phyloP scores from a whole-genome alignment of 352 stramenopile genomes.

The Phytophthora vignae region DNA sequence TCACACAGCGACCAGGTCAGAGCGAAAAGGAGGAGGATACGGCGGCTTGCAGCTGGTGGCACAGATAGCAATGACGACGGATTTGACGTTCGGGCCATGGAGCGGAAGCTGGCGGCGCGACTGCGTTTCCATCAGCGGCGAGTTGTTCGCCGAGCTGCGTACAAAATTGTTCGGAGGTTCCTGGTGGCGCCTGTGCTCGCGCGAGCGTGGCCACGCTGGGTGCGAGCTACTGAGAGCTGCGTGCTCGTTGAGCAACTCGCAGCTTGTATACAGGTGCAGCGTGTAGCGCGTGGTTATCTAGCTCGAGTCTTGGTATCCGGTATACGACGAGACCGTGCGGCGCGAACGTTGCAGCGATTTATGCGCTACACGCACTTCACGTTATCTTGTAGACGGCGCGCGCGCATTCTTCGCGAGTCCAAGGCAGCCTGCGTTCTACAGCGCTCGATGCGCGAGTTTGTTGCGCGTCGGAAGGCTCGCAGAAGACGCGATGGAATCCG shows the following conservation, averaged over 20 bases:
- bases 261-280: conserved; percentile 52
- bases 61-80: conserved; percentile 10
- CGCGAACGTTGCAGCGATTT: conserved; percentile 41
- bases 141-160: conserved; percentile 39
- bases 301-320: conserved; percentile 12
- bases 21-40: conserved; percentile 18
- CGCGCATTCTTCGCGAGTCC: conserved; percentile 19
- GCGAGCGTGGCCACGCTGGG: conserved; percentile 48
- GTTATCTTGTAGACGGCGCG: conserved; percentile 19
- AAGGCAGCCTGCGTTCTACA: conserved; percentile 47
- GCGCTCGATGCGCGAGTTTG: conserved; percentile 38
- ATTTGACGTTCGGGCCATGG: conserved; percentile 70
- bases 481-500: conserved; percentile 33
- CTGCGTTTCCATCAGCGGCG: conserved; percentile 46
- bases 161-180: conserved; percentile 46
- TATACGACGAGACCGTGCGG: conserved; percentile 41
- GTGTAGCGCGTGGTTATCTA: conserved; percentile 36
- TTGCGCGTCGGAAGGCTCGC: conserved; percentile 24
- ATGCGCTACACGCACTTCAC: conserved; percentile 35
- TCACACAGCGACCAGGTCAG: conserved; percentile 10
- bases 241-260: conserved; percentile 38
- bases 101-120: conserved; percentile 48
- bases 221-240: conserved; percentile 6
- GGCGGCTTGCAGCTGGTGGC: conserved; percentile 2
- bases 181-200: conserved; percentile 47